Evolutionary conservation across 257 asterid genomes (phyloP), one percentile per base, ranked within the genome.

Genomic region (Solanum ossicruentum): DNA sequence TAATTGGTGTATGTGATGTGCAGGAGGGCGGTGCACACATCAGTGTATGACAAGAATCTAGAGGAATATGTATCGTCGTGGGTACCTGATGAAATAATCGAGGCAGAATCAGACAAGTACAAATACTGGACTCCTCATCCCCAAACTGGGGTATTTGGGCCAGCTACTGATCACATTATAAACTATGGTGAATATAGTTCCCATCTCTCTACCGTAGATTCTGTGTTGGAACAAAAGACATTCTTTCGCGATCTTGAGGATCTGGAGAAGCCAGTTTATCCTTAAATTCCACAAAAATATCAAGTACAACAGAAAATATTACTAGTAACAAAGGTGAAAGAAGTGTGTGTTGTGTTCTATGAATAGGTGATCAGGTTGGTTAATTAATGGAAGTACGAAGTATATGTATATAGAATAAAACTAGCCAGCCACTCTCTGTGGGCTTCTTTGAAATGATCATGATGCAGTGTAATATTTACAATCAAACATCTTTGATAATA

Each of bases 111-210:
- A 0, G 94, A 88, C 18, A 57, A 89, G 36, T 94, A 89, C 18
- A 60, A 88, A 36, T 95, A 92, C 88, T 96, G 99, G 99, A 89
- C 86, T 75, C 99, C 99, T 6, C 96, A 95, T 87, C 99, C 98
- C 78, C 87, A 90, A 82, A 95, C 99, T 0, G 98, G 99, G 49
- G 95, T 95, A 72, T 96, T 96, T 80, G 94, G 97, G 71, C 99
- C 98, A 5, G 88, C 90, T 47, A 82, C 86, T 8, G 93, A 92
- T 43, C 92, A 91, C 83, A 65, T 49, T 49, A 83, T 51, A n/a
- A 28, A 55, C 21, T 23, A 47, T 7, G 66, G 78, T 1, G 83
- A 88, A 26, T 51, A 84, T 28, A 81, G 83, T 16, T 77, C 85
- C 15, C 88, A 26, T 10, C 3, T 55, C 75, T 17, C 79, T 11